A percentile compares a stretch with the other conserved stretches of the same genome.
Conservation (phyloP, 2,329 filamentous ascomycete genomes). For the Gnomoniopsis sp. region DNA sequence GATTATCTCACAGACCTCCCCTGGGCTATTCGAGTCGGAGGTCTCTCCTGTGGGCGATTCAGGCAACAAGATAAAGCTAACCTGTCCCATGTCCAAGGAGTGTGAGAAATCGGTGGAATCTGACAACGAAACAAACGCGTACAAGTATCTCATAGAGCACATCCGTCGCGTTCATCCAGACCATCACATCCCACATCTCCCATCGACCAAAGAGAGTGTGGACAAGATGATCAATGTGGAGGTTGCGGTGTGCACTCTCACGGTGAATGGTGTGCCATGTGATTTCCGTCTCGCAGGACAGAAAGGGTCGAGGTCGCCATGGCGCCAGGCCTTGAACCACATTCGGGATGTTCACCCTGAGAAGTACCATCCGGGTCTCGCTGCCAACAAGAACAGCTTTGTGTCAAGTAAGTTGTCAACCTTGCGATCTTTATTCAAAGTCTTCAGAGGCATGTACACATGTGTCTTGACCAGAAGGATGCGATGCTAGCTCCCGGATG, state of each 20-base stretch:
- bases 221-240: conserved; percentile 81
- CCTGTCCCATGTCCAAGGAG: conserved; percentile 4
- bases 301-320: not conserved
- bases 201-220: conserved; percentile 97
- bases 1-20: not conserved
- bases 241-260: conserved; percentile 1
- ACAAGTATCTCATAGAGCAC: conserved; percentile 99
- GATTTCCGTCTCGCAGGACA: not conserved
- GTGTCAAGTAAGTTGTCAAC: conserved; percentile 52
- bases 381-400: conserved; percentile 97
- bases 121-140: conserved; percentile 33
- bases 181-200: conserved; percentile 96
- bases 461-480: not conserved
- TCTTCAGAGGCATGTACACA: no score
- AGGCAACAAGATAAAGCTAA: conserved; percentile 4
- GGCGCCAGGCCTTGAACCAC: conserved; percentile 61
- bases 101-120: not conserved
- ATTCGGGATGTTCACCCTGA: conserved; percentile 95
- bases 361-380: conserved; percentile 96
- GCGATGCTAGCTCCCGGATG: not conserved
- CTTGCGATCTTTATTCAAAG: not conserved
- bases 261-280: not conserved
- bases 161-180: conserved; percentile 95
- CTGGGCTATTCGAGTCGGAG: not conserved
- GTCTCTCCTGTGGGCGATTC: not conserved